Evolutionary conservation across 129 eudicot genomes (phyloP), one percentile per base, ranked within the genome.

Genomic region (Oenanthe sinensis): DNA sequence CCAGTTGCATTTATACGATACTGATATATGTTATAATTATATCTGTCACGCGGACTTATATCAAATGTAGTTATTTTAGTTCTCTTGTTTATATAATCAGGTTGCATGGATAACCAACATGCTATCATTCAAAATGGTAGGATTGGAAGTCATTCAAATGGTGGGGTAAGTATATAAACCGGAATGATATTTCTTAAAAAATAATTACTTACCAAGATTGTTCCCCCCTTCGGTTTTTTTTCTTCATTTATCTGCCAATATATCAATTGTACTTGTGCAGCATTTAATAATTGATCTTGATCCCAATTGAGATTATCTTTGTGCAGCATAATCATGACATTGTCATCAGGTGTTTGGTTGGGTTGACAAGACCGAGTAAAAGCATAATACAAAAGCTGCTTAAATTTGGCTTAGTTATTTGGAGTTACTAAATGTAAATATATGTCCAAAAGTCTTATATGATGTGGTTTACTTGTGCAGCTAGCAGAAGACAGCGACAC

Each of bases 101-200:
- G 91, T 77, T 55, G 71, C 58, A 67, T 55, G 52, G 77, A 77
- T 62, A 74, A 76, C 16, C 85, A 84, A 79, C 75, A 77, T 37
- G 63, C 50, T 48, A 26, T 30, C 52, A 10, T 54, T 76, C 54
- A 71, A 69, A 46, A 28, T 39, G 83, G 83, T 77, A 68, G 43
- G 83, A 63, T 79, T 43, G 80, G 62, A 68, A 82, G 84, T 76
- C 60, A 71, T 83, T 71, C 37, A 43, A 40, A 37, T 42, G 85
- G 86, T 63, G 87, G 17, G 87, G 98, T 93, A 85, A 86, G 93
- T 81, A 68, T 82, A 52, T 72, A 46, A 40, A 37, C 72, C 62
- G 70, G 62, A 75, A 71, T 68, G 11, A 20, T 70, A 20, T 8
- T 54, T 71, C 46, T 39, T 36, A 11, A 16, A 49, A 46, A 45